Evolutionary conservation across 495 filamentous ascomycete species (phyloP), one percentile per base, ranked within the genome.

Genomic region (Tuber brumale): DNA sequence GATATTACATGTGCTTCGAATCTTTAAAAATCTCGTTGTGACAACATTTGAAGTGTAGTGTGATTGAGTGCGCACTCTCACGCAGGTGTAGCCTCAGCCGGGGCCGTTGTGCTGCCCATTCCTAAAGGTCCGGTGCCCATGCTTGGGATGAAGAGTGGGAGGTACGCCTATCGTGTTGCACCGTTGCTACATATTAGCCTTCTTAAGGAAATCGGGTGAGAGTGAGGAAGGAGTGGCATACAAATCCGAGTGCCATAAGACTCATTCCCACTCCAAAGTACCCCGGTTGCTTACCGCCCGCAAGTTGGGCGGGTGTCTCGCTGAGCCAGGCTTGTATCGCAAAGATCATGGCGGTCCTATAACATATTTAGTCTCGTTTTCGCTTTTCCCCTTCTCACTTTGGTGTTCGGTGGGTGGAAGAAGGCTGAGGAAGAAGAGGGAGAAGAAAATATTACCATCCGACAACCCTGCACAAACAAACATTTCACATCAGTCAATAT

Each of bases 271-370:
- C 75, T 35, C 74, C 70, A 31, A 83, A 83, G 57, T 80, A 81
- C 9, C 76, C 82, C 0, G 82, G 82, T 46, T 83, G 82, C 42
- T 83, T 83, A 72, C 81, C 82, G 41, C 37, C 78, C 19, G 81
- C 82, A n/a, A 81, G 23, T 27, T 77, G 74, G 18, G 75, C 79
- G 0, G 82, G 79, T 0, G 79, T 81, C 70, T 83, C 82, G 43
- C 77, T 83, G 66, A 83, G 75, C 81, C 81, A 83, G 51, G 70
- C 75, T 70, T 83, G 82, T n/a, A 83, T 23, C 12, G 82, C 81
- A 35, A 83, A 83, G 44, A 83, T 73, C 35, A 83, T 76, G 18
- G 82, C 72, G 0, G 79, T 76, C 82, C 82, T 61, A 61, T 66
- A 35, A 35, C 31, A 31, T 35, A 18, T 16, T 66, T 35, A 66